Evolutionary conservation across 2,329 filamentous ascomycete genomes (phyloP).

Genomic region (Iodosphaeria phyllophila): DNA sequence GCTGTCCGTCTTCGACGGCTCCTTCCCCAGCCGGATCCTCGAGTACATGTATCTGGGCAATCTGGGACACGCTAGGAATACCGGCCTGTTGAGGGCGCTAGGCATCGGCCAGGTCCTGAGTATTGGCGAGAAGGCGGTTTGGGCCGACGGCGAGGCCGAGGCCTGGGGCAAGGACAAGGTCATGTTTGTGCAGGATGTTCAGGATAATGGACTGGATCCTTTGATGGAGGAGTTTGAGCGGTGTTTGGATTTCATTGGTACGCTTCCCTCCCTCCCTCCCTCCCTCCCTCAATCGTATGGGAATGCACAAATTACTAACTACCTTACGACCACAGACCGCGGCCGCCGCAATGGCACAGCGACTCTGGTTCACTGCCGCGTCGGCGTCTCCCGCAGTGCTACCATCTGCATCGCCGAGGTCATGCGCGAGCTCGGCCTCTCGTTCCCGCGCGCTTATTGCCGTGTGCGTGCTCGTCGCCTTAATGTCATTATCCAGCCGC

Average conservation of each 20-base stretch:
- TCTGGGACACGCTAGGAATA: conserved; percentile 83
- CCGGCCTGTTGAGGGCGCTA: conserved; percentile 57
- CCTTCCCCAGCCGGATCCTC: conserved; percentile 71
- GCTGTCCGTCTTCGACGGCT: conserved; percentile 73
- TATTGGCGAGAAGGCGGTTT: conserved; percentile 74
- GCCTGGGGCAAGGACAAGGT: conserved; percentile 64
- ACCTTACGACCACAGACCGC: conserved; percentile 37
- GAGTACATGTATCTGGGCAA: conserved; percentile 97
- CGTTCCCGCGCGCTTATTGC: conserved; percentile 86
- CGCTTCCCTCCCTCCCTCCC: conserved; percentile 16
- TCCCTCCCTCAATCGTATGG: conserved; percentile 1
- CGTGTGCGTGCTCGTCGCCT: conserved; percentile 82
- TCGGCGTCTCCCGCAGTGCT: conserved; percentile 85
- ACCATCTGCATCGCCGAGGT: conserved; percentile 99
- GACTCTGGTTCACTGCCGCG: conserved; percentile 88
- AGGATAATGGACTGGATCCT: conserved; percentile 93
- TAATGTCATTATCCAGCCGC: conserved; percentile 96
- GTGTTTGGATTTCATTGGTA: conserved; percentile 86
- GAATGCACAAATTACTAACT: too few species aligned
- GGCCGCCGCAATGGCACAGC: conserved; percentile 62
- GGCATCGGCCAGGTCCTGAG: conserved; percentile 81
- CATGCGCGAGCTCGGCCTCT: conserved; percentile 65
- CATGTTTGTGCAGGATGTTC: conserved; percentile 66
- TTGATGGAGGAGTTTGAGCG: conserved; percentile 69
- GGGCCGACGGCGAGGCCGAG: conserved; percentile 52